phyloP scores from a whole-genome alignment of 2,329 filamentous ascomycete species.

The Mycocentrospora acerina region DNA sequence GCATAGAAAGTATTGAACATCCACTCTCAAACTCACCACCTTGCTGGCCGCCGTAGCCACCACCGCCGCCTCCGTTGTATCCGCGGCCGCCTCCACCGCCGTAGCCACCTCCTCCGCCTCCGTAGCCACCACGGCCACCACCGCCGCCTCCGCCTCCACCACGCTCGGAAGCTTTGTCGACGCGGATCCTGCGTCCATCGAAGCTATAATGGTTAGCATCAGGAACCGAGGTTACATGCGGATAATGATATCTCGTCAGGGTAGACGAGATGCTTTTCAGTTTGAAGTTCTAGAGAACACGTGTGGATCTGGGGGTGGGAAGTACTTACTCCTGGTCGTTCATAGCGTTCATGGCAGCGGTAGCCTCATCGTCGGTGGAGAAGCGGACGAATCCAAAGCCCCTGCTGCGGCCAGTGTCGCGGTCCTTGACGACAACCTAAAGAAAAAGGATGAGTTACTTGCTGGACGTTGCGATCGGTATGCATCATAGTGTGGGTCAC shows the following conservation, averaged over 20 bases:
- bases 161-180: constrained; percentile 89
- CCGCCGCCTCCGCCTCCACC: constrained; percentile 54
- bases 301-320: background rate
- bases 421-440: constrained; percentile 96
- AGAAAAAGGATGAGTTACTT: constrained; percentile 17
- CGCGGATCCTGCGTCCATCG: constrained; percentile 89
- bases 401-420: constrained; percentile 92
- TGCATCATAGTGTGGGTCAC: constrained; percentile 46
- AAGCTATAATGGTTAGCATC: constrained; percentile 60
- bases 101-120: constrained; percentile 33
- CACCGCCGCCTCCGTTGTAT: constrained; percentile 26
- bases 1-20: constrained; percentile 1
- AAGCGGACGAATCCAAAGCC: constrained; percentile 98
- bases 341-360: constrained; percentile 75
- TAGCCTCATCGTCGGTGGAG: constrained; percentile 71
- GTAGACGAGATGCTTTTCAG: no score
- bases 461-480: constrained; percentile 1
- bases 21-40: constrained; percentile 4
- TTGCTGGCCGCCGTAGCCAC: constrained; percentile 15
- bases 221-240: no score
- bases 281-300: no score
- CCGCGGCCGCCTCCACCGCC: constrained; percentile 30
- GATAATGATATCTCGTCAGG: no score
- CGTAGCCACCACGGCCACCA: constrained; percentile 37
- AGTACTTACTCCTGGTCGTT: constrained; percentile 82